Base-by-base conservation (phyloP, 139 green algal genomes). In the Auxenochlorella pyrenoidosa region DNA sequence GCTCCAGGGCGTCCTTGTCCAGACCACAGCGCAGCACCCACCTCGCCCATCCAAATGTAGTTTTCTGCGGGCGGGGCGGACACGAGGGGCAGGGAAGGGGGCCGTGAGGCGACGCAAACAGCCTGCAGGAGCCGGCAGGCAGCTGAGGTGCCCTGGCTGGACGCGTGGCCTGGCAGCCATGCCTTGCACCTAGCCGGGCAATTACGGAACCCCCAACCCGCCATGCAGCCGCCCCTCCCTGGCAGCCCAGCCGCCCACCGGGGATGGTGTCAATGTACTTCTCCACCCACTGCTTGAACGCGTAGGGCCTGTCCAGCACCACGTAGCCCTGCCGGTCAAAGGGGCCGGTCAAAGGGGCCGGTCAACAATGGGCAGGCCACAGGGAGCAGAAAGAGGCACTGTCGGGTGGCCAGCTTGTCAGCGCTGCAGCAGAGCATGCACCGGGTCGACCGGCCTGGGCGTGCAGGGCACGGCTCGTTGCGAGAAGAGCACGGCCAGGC, bases 11-110 rank as follows among this genome's bases (percentile, higher is more conserved):
- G 18, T 8, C 54, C 54, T 13, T 63, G 54, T 2, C 12, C 54
- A 28, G 54, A 22, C 2, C 15, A 63, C 54, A 63, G 54, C 54
- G 54, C 54, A 58, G 47, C 47, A 58, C 54, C 54, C 54, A 63
- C 54, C 54, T 97, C 95, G 0, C 89, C 86, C 94, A 97, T 97
- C 44, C 96, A 86, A 15, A 97, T 87, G 86, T 95, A 96, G 21
- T 92, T 79, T 83, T 96, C 94, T 85, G 63, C 79, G 68, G n/a
- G n/a, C n/a, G n/a, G n/a, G 24, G 30, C 78, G 66, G 24, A 6
- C 34, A 32, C 28, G 76, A 0, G 44, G 32, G 36, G 32, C 26
- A 59, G 12, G 54, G 18, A 8, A 63, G 54, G 47, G 8, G 10
- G 47, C 47, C 47, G 6, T 54, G 47, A 54, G 47, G 47, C 47